These are phyloP conservation scores for Lagenidium giganteum DNA, from an alignment of 352 stramenopile species.

Conservation along the genomic window DNA sequence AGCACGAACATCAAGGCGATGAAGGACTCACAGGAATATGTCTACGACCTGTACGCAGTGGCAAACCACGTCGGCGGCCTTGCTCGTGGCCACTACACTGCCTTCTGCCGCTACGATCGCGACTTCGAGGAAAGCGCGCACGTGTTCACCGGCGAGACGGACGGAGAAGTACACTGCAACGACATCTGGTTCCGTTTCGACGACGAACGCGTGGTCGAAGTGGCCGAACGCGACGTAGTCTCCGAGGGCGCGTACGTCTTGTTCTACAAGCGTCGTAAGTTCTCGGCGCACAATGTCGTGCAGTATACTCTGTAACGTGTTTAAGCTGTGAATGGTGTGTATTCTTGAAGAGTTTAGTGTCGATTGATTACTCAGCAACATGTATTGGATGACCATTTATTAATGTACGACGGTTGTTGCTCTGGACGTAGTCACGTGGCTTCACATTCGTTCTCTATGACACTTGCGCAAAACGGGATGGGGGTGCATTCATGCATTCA, in stretches of 20 bases:
- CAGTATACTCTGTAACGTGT: slow-evolving; percentile 43
- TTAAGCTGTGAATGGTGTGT: neutral
- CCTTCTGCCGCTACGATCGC: slow-evolving; percentile 69
- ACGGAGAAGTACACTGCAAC: slow-evolving; percentile 34
- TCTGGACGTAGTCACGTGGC: too few species aligned
- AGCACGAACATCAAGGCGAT: too few species aligned
- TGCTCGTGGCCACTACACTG: slow-evolving; percentile 94
- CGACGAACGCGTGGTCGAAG: slow-evolving; percentile 76
- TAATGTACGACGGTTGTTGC: too few species aligned
- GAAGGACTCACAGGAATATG: too few species aligned
- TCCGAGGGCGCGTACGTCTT: slow-evolving; percentile 88
- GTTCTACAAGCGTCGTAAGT: slow-evolving; percentile 85
- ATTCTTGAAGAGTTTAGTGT: too few species aligned
- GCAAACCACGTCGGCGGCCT: slow-evolving; percentile 97
- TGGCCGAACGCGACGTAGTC: slow-evolving; percentile 61
- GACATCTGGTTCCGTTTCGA: slow-evolving; percentile 83
- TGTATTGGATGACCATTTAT: too few species aligned
- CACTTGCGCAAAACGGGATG: too few species aligned
- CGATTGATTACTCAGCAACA: too few species aligned
- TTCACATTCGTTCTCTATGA: too few species aligned
- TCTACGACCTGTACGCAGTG: slow-evolving; percentile 97
- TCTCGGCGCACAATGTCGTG: slow-evolving; percentile 69
- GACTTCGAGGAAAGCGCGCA: slow-evolving; percentile 55
- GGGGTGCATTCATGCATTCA: too few species aligned
- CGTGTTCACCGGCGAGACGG: slow-evolving; percentile 32